Base-by-base conservation (phyloP, 768 basidiomycete genomes). In the Lentinula boryana region DNA sequence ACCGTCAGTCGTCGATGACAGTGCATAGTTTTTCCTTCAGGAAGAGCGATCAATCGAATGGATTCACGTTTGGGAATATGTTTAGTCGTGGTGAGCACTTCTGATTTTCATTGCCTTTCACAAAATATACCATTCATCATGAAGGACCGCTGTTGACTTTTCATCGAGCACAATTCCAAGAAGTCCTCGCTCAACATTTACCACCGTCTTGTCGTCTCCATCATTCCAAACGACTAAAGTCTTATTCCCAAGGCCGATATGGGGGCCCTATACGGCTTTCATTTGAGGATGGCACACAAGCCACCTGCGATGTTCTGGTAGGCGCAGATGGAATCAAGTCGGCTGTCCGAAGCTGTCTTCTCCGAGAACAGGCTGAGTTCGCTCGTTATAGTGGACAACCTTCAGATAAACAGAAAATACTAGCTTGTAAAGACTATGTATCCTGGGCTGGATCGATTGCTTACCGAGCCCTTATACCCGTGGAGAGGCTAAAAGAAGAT, bases 321-420 rank as follows among this genome's bases (percentile, higher is more conserved):
- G 79, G 76, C 1, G 70, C 75, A 4, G 80, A 81, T 60, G 80
- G 80, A 2, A 68, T 80, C 59, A 74, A 68, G 21, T 80, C 79
- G 0, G 68, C 65, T 27, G 67, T 70, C 7, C 70, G 75, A 41
- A 64, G 52, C 32, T 63, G 62, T 13, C 68, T 76, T 65, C 68
- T 71, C 32, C 38, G 60, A 48, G 55, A 56, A 1, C 50, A 68
- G 3, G 68, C 65, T n/a, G 36, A 60, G 46, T 41, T 32, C 4
- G 49, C 61, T 13, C 41, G 21, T 10, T 31, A 51, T 21, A 12
- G 12, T 3, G 57, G 64, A 9, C 49, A 16, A 44, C 31, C 16
- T 9, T 56, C 68, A 31, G 57, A 27, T 66, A 67, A 63, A 15
- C 58, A 59, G 1, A 59, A 66, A 16, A 51, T 71, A 13, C 56